A percentile compares a stretch with the other conserved stretches of the same genome.
Evolutionary conservation across 164 flowering plant species (phyloP).

Genomic region (Euptelea pleiosperma): DNA sequence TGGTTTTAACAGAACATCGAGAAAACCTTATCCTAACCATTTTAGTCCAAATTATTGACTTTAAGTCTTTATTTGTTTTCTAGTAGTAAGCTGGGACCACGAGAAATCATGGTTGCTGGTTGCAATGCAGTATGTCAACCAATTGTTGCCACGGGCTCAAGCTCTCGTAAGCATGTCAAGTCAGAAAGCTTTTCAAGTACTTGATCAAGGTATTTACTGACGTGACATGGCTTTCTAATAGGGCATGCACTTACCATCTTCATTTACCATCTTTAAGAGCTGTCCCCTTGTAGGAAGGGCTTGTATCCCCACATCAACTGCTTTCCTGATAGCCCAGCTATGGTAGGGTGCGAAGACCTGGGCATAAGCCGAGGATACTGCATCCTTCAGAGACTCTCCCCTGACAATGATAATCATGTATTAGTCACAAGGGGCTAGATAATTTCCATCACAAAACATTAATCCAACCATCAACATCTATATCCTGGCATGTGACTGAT

Average conservation of each 20-base stretch:
- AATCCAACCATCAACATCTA: not conserved
- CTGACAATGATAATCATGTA: constrained; percentile 30
- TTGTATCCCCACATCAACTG: constrained; percentile 84
- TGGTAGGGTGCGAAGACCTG: constrained; percentile 77
- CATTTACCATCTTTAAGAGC: constrained; percentile 63
- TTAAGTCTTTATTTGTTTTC: too few species aligned
- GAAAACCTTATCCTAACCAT: too few species aligned
- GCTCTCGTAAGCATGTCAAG: not conserved
- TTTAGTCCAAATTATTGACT: too few species aligned
- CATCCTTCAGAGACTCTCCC: constrained; percentile 60
- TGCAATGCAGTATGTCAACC: not conserved
- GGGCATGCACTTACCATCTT: constrained; percentile 54
- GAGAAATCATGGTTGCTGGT: not conserved
- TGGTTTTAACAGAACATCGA: too few species aligned
- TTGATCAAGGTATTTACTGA: not conserved
- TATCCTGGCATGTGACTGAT: not conserved
- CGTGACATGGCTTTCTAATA: not conserved
- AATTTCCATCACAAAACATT: not conserved
- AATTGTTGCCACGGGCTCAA: not conserved
- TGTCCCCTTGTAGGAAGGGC: constrained; percentile 68
- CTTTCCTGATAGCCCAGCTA: constrained; percentile 78
- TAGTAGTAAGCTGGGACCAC: too few species aligned
- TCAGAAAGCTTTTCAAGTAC: constrained; percentile 1
- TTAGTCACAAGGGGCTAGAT: not conserved
- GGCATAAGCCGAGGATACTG: constrained; percentile 70